Evolutionary conservation across 1,284 basidiomycete species (phyloP).

Genomic region (Pseudozyma pruni): DNA sequence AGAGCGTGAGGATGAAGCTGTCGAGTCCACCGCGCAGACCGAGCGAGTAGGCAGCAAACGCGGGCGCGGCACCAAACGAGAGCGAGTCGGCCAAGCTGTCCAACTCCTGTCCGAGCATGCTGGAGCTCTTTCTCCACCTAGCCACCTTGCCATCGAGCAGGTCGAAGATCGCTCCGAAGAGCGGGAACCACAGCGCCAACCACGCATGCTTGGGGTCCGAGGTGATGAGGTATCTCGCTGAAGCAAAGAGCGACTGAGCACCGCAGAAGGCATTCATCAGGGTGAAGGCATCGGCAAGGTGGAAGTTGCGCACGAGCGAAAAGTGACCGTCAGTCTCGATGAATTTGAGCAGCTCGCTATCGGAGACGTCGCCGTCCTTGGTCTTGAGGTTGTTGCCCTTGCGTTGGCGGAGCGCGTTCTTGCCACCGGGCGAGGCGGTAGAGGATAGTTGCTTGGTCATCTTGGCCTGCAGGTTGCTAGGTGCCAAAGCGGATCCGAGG

Average conservation of each 20-base stretch:
- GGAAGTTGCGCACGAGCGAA: slow-evolving; percentile 80
- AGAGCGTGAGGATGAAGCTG: slow-evolving; percentile 83
- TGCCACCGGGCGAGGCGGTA: slow-evolving; percentile 5
- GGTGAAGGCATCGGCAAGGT: slow-evolving; percentile 97
- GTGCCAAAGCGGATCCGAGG: slow-evolving; percentile 32
- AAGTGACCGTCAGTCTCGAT: slow-evolving; percentile 67
- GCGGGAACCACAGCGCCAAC: slow-evolving; percentile 84
- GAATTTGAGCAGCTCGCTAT: slow-evolving; percentile 57
- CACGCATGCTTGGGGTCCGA: slow-evolving; percentile 74
- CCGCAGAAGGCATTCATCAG: slow-evolving; percentile 99
- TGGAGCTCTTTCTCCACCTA: slow-evolving; percentile 91
- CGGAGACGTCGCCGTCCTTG: neutral
- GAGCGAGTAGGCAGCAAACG: slow-evolving; percentile 88
- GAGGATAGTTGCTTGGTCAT: slow-evolving; percentile 44
- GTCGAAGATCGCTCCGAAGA: slow-evolving; percentile 97
- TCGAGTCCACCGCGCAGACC: slow-evolving; percentile 91
- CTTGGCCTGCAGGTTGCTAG: slow-evolving; percentile 40
- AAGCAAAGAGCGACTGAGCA: slow-evolving; percentile 92
- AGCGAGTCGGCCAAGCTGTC: slow-evolving; percentile 98
- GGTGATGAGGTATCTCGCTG: slow-evolving; percentile 84
- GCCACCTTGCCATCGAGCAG: slow-evolving; percentile 98
- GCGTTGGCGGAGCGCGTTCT: slow-evolving; percentile 32
- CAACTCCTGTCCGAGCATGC: slow-evolving; percentile 97
- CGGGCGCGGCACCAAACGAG: slow-evolving; percentile 96
- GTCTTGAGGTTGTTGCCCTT: slow-evolving; percentile 9